Percentiles rank a stretch among this genome's conserved stretches.
Conservation (phyloP, 2,329 filamentous ascomycete species). For the Microascus cirrosus region DNA sequence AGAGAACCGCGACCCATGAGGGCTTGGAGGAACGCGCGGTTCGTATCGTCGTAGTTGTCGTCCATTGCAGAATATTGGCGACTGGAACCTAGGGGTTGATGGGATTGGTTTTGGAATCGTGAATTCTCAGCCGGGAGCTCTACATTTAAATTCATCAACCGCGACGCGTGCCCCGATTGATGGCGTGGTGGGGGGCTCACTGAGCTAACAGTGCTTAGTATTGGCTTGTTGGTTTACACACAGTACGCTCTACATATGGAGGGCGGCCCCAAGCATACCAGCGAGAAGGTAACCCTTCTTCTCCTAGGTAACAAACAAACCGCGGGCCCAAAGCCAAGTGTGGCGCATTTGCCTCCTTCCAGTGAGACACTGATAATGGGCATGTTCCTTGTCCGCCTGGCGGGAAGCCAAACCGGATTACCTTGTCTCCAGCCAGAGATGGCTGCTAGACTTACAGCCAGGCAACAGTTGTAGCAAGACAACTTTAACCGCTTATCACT, state of each 20-base stretch:
- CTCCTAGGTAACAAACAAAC: too few relatives aligned
- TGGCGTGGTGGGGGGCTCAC: neutral
- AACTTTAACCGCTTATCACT: too few relatives aligned
- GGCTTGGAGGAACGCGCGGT: constrained; percentile 78
- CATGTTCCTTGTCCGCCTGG: too few relatives aligned
- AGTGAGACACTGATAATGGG: too few relatives aligned
- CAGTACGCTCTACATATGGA: neutral
- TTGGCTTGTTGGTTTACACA: neutral
- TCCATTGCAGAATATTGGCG: neutral
- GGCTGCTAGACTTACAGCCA: too few relatives aligned
- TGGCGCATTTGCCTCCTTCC: too few relatives aligned
- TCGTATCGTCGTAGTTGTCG: neutral
- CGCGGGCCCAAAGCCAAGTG: too few relatives aligned
- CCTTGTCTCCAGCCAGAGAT: too few relatives aligned
- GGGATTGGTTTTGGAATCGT: neutral
- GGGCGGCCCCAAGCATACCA: too few relatives aligned
- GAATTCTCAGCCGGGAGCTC: neutral
- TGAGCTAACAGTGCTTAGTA: neutral
- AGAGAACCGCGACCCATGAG: constrained; percentile 70
- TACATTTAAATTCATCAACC: neutral
- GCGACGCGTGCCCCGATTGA: neutral
- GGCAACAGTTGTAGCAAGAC: too few relatives aligned
- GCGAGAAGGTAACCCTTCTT: too few relatives aligned
- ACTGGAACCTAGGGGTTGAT: neutral
- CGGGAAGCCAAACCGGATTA: too few relatives aligned